Percentiles rank a stretch among this genome's conserved stretches.
Evolutionary conservation across 805 yeast genomes (phyloP).

Genomic region (Wickerhamiella domercqiae): DNA sequence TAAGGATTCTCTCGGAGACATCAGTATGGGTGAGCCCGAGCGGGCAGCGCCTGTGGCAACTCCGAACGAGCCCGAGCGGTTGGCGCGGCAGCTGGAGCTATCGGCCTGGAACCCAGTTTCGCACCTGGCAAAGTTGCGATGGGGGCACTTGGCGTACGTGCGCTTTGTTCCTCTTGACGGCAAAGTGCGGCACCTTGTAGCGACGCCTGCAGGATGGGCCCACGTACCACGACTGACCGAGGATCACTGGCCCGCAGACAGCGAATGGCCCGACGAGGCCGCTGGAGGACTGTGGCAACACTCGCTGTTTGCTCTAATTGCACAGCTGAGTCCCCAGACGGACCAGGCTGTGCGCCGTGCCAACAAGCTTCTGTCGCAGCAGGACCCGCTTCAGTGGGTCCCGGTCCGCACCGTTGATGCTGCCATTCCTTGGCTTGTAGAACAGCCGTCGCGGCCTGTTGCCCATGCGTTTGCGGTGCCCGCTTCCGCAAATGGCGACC

Average conservation of each 20-base stretch:
- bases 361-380: conserved; percentile 13
- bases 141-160: conserved; percentile 70
- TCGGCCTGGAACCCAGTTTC: conserved; percentile 86
- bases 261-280: conserved; percentile 30
- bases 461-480: conserved; percentile 34
- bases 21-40: no score
- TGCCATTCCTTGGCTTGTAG: conserved; percentile 61
- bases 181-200: conserved; percentile 63
- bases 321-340: conserved; percentile 48
- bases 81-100: conserved; percentile 43
- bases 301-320: conserved; percentile 46
- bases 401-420: conserved; percentile 36
- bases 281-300: conserved; percentile 21
- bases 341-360: conserved; percentile 17
- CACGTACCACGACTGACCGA: conserved; percentile 50
- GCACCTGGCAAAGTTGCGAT: conserved; percentile 34
- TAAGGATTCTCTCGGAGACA: no score
- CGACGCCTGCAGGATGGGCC: conserved; percentile 64
- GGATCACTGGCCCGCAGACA: conserved; percentile 34
- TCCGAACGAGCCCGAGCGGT: conserved; percentile 18
- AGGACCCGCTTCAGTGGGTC: conserved; percentile 20
- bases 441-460: conserved; percentile 11
- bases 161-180: conserved; percentile 65
- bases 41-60: no score
- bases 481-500: conserved; percentile 33